Percentiles rank a stretch among this genome's conserved stretches.
phyloP scores from a whole-genome alignment of 2,329 filamentous ascomycete species.

The Trichoderma atrobrunneum region DNA sequence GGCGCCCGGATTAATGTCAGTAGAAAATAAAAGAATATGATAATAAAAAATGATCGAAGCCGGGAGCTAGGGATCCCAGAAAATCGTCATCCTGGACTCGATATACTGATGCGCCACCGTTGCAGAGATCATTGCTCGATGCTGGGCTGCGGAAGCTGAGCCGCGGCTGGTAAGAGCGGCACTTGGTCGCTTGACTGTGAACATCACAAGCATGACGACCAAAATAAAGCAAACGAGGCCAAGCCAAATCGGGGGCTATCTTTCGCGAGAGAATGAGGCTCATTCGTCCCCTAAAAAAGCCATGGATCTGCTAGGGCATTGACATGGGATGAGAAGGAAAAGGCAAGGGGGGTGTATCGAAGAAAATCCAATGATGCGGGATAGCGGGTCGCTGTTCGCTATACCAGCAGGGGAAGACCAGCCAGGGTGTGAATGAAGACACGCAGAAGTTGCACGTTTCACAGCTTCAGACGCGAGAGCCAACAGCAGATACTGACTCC shows the following conservation, averaged over 20 bases:
- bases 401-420: background rate
- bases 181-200: background rate
- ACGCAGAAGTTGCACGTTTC: background rate
- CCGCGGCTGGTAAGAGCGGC: constrained; percentile 2
- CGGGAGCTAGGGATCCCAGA: background rate
- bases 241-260: constrained; percentile 3
- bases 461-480: background rate
- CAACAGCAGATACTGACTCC: background rate
- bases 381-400: constrained; percentile 4
- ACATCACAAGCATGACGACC: background rate
- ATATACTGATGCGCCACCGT: background rate
- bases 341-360: constrained; percentile 11
- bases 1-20: constrained; percentile 6
- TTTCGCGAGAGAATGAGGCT: constrained; percentile 10
- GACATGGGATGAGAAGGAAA: constrained; percentile 12
- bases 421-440: background rate
- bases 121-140: background rate
- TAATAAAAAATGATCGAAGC: background rate
- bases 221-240: background rate
- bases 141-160: background rate
- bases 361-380: constrained; percentile 13
- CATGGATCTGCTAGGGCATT: constrained; percentile 7
- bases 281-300: constrained; percentile 11
- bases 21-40: background rate
- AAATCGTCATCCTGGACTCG: background rate